A percentile compares a stretch with the other conserved stretches of the same genome.
These are phyloP conservation scores for Phyllosticta citribraziliensis DNA, from an alignment of 2,329 filamentous ascomycete genomes.

Conservation along the genomic window DNA sequence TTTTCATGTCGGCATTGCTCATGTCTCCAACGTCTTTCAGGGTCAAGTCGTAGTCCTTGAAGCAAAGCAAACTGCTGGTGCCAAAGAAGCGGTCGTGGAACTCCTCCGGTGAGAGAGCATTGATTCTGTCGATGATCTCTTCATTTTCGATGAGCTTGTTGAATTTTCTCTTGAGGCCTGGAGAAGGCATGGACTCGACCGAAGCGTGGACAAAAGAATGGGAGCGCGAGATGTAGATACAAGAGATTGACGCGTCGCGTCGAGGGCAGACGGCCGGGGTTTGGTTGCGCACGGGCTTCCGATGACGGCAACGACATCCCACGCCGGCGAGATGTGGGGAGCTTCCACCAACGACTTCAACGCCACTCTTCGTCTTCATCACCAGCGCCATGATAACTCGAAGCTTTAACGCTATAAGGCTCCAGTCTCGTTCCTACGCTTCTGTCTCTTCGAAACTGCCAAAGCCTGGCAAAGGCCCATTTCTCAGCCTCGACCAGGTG, in stretches of 20 bases:
- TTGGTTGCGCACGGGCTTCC: neutral
- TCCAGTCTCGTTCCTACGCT: neutral
- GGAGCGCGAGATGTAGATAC: neutral
- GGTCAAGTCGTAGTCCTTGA: conserved; percentile 18
- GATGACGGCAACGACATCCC: neutral
- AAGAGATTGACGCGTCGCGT: neutral
- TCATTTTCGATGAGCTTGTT: neutral
- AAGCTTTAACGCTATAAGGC: neutral
- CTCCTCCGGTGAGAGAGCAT: conserved; percentile 1
- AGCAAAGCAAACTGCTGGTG: neutral
- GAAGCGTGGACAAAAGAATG: neutral
- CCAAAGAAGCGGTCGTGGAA: conserved; percentile 11
- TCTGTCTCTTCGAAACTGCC: conserved; percentile 4
- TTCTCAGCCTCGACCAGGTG: conserved; percentile 28
- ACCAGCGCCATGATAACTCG: neutral
- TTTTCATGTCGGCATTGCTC: conserved; percentile 31
- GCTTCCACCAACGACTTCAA: neutral
- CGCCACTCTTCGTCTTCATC: neutral
- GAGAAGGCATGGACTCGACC: neutral
- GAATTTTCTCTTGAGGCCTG: neutral
- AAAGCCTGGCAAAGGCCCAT: conserved; percentile 21
- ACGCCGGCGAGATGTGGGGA: neutral
- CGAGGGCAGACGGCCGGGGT: neutral
- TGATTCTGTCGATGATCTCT: conserved; percentile 5
- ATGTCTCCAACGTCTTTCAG: conserved; percentile 22